Evolutionary conservation across 768 basidiomycete genomes (phyloP).

Genomic region (Kwoniella mangroviensis): DNA sequence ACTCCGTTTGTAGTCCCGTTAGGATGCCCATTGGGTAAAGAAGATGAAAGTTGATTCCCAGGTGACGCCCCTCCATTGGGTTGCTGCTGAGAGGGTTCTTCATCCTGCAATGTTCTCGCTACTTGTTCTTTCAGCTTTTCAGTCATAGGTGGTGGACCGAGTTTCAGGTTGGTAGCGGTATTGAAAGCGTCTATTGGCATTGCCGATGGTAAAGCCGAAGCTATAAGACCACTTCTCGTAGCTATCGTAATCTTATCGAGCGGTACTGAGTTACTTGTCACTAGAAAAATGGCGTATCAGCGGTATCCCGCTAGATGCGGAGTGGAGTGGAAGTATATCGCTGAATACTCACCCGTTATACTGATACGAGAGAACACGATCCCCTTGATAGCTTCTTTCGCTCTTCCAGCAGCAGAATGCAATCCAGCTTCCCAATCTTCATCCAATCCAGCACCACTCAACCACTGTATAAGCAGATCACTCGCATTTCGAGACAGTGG

Average conservation of each 20-base stretch:
- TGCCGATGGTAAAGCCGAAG: slow-evolving; percentile 70
- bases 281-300: slow-evolving; percentile 14
- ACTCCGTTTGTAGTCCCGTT: slow-evolving; percentile 51
- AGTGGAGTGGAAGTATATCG: slow-evolving; percentile 9
- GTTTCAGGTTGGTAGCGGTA: slow-evolving; percentile 74
- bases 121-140: slow-evolving; percentile 83
- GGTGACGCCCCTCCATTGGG: slow-evolving; percentile 21
- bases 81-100: slow-evolving; percentile 51
- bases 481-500: slow-evolving; percentile 91
- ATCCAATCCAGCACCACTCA: slow-evolving; percentile 78
- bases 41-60: neutral
- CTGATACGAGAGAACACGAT: slow-evolving; percentile 92
- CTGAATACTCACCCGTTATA: slow-evolving; percentile 72
- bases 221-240: slow-evolving; percentile 66
- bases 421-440: slow-evolving; percentile 76
- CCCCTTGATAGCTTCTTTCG: slow-evolving; percentile 85
- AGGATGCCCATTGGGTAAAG: slow-evolving; percentile 24
- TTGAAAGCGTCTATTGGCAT: slow-evolving; percentile 70
- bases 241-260: slow-evolving; percentile 46
- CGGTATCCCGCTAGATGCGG: neutral
- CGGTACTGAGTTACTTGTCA: slow-evolving; percentile 35
- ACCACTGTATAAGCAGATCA: slow-evolving; percentile 88
- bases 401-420: slow-evolving; percentile 83
- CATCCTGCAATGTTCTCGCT: slow-evolving; percentile 76
- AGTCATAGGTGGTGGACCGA: slow-evolving; percentile 77